phyloP scores from a whole-genome alignment of 78 protist genomes.

The Monosiga brevicollis region DNA sequence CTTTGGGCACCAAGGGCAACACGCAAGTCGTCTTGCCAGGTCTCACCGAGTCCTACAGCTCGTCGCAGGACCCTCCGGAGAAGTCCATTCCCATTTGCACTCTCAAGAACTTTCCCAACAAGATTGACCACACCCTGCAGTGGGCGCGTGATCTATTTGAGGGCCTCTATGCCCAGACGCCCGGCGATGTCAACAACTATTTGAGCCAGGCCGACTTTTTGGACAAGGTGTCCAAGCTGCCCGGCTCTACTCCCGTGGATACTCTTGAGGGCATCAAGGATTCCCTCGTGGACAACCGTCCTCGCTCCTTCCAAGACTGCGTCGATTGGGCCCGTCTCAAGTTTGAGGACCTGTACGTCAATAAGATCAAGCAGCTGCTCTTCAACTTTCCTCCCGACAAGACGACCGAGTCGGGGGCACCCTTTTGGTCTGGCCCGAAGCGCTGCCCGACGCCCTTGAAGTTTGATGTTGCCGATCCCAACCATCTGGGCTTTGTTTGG shows the following conservation, averaged over 20 bases:
- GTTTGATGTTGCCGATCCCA: constrained; percentile 41
- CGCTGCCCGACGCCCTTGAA: constrained; percentile 65
- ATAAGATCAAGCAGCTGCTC: constrained; percentile 79
- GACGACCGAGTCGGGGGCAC: constrained; percentile 20
- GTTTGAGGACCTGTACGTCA: constrained; percentile 78
- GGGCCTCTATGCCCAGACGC: constrained; percentile 53
- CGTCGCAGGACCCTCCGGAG: constrained; percentile 93
- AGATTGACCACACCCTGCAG: constrained; percentile 81
- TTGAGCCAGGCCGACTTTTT: constrained; percentile 38
- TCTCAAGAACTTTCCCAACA: constrained; percentile 92
- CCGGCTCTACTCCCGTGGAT: constrained; percentile 11
- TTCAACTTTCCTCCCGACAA: constrained; percentile 91
- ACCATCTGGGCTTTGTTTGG: constrained; percentile 72
- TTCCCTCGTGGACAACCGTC: constrained; percentile 32
- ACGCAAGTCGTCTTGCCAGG: constrained; percentile 89
- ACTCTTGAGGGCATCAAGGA: constrained; percentile 34
- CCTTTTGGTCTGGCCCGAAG: constrained; percentile 88
- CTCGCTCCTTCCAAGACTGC: constrained; percentile 79
- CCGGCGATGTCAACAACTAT: constrained; percentile 69
- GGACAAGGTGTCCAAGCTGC: constrained; percentile 25
- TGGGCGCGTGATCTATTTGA: constrained; percentile 92
- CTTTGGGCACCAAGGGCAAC: constrained; percentile 93
- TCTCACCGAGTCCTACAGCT: constrained; percentile 89
- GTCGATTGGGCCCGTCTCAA: constrained; percentile 85
- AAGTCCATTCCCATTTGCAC: constrained; percentile 90